Percentiles rank a stretch among this genome's conserved stretches.
Conservation (phyloP, 192 early-diverging fungal species). For the Spizellomyces sp. region DNA sequence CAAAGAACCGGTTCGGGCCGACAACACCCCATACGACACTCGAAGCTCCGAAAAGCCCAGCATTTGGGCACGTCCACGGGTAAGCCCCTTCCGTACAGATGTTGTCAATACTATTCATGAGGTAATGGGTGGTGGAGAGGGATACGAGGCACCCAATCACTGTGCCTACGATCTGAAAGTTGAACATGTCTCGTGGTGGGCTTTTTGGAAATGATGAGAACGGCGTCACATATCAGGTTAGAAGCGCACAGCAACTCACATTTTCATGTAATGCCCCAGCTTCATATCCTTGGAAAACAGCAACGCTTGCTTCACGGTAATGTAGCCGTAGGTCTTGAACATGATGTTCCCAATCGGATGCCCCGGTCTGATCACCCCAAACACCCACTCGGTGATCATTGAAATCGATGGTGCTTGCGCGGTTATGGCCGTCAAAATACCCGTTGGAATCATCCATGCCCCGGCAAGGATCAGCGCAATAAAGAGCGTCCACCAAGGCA, state of each 20-base stretch:
- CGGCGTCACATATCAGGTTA: not conserved
- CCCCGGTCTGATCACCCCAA: slow-evolving; percentile 56
- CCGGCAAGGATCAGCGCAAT: slow-evolving; percentile 58
- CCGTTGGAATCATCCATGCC: slow-evolving; percentile 5
- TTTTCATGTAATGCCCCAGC: slow-evolving; percentile 77
- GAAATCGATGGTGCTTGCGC: not conserved
- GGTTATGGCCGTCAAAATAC: not conserved
- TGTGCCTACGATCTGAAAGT: slow-evolving; percentile 1
- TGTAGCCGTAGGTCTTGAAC: slow-evolving; percentile 87
- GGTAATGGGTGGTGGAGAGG: not conserved
- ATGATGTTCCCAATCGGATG: slow-evolving; percentile 79
- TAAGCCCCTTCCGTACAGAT: not conserved
- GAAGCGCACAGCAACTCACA: slow-evolving; percentile 12
- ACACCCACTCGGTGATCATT: slow-evolving; percentile 8
- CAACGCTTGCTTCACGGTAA: slow-evolving; percentile 76
- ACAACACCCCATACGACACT: not conserved
- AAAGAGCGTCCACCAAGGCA: slow-evolving; percentile 69
- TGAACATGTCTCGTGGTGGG: slow-evolving; percentile 25
- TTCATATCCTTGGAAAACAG: slow-evolving; percentile 74
- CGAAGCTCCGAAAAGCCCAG: not conserved
- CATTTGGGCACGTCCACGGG: slow-evolving; percentile 1
- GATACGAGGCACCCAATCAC: not conserved
- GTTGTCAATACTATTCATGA: not conserved
- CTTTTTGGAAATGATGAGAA: not conserved
- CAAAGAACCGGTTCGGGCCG: not conserved